Evolutionary conservation across 2,329 filamentous ascomycete genomes (phyloP).

Genomic region (Grosmannia serpens): DNA sequence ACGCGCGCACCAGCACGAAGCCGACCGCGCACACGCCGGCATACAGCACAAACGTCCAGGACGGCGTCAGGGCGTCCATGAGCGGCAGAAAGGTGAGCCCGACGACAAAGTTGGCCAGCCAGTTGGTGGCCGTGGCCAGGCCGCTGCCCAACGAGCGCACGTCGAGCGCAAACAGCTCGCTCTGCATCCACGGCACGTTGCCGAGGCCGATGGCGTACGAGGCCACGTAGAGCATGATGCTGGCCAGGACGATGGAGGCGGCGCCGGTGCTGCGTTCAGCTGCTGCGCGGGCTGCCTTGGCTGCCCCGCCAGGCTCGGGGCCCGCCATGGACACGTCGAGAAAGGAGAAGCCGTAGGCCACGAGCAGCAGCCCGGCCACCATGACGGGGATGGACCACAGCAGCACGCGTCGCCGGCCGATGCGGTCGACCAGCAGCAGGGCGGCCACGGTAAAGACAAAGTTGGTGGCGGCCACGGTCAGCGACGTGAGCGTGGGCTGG

Average conservation of each 20-base stretch:
- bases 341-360: conserved; percentile 60
- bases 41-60: conserved; percentile 75
- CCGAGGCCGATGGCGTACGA: conserved; percentile 80
- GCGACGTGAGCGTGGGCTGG: conserved; percentile 66
- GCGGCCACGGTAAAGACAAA: conserved; percentile 69
- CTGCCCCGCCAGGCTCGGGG: background rate
- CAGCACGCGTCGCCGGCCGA: conserved; percentile 70
- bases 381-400: conserved; percentile 79
- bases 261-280: conserved; percentile 6
- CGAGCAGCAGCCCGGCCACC: conserved; percentile 58
- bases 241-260: conserved; percentile 52
- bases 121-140: conserved; percentile 69
- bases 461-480: conserved; percentile 71
- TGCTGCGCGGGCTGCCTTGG: background rate
- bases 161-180: conserved; percentile 72
- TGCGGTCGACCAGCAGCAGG: conserved; percentile 63
- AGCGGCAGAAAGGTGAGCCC: conserved; percentile 81
- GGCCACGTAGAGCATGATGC: conserved; percentile 74
- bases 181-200: conserved; percentile 94
- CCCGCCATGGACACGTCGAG: conserved; percentile 31
- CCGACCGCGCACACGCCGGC: conserved; percentile 56
- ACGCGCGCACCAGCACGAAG: conserved; percentile 56
- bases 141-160: conserved; percentile 64
- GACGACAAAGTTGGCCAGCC: conserved; percentile 76
- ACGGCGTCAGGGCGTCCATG: conserved; percentile 64